Evolutionary conservation across 2,329 filamentous ascomycete species (phyloP).

Genomic region (Fusarium ramigenum): DNA sequence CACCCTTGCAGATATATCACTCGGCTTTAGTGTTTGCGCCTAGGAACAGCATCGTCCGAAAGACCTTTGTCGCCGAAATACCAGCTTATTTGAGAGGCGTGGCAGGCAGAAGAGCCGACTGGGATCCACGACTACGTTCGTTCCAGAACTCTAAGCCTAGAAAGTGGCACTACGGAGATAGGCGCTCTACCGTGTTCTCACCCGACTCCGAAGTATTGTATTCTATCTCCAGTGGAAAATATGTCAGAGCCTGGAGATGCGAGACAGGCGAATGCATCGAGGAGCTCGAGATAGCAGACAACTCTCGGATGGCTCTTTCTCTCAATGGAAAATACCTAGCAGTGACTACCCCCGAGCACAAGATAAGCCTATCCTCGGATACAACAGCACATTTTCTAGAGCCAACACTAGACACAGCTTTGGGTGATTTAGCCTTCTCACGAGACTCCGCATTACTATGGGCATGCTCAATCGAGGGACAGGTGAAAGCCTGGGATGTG

Average conservation of each 20-base stretch:
- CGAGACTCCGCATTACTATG: background rate
- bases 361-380: background rate
- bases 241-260: background rate
- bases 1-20: background rate
- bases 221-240: rapidly evolving
- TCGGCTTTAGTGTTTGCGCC: background rate
- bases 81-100: background rate
- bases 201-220: background rate
- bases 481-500: background rate
- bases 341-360: background rate
- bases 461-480: background rate
- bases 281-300: rapidly evolving
- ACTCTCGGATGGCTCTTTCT: background rate
- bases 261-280: background rate
- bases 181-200: background rate
- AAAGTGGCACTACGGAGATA: rapidly evolving
- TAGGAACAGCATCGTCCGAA: background rate
- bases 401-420: rapidly evolving
- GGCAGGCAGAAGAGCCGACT: background rate
- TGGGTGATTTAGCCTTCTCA: background rate
- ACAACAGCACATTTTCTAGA: background rate
- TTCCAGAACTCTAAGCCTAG: rapidly evolving
- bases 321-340: background rate
- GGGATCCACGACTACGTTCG: background rate
- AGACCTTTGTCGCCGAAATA: rapidly evolving